phyloP scores from a whole-genome alignment of 176 grass and related monocot genomes.

The Aegilops speltoides region DNA sequence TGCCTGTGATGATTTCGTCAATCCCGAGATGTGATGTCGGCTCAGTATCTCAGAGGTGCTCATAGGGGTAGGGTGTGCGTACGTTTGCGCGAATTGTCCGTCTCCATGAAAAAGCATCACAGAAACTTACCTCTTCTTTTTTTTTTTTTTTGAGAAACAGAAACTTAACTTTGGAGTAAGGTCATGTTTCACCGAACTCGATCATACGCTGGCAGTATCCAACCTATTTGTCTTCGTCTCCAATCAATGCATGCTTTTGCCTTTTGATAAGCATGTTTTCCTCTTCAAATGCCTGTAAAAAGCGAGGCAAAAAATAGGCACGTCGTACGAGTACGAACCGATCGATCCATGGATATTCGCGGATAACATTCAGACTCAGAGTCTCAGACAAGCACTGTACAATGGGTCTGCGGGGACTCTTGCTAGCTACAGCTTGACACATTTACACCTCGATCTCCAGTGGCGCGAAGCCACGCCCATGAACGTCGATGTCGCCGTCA shows the following conservation, averaged over 20 bases:
- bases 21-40: no score
- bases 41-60: no score
- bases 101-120: neutral
- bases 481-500: neutral
- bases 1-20: no score
- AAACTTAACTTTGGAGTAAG: neutral
- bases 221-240: neutral
- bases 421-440: neutral
- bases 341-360: neutral
- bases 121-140: neutral
- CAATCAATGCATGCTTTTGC: neutral
- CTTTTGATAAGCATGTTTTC: neutral
- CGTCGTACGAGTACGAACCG: neutral
- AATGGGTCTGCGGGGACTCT: neutral
- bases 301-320: neutral
- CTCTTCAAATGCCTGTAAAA: neutral
- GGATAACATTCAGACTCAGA: neutral
- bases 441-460: slow-evolving; percentile 48
- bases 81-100: no score
- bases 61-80: no score
- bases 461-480: slow-evolving; percentile 14
- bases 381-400: neutral
- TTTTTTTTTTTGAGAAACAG: neutral
- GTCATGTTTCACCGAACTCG: neutral
- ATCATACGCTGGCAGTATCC: neutral